Evolutionary conservation across 371 early-diverging fungal genomes (phyloP), one percentile per base, ranked within the genome.

Genomic region (Rhizopus arrhizus): DNA sequence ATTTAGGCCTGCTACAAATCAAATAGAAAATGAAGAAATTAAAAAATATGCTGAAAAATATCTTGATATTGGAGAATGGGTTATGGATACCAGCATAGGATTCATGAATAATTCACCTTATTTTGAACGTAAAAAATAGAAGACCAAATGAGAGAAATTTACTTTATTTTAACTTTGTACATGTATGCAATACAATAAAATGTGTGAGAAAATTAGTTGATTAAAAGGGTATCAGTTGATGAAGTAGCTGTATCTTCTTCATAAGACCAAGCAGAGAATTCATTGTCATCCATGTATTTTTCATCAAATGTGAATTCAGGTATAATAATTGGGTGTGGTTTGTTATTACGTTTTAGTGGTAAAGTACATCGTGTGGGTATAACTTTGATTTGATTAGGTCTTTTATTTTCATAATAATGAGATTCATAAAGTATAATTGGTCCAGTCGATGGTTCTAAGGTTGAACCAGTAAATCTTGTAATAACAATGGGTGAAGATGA

Each of bases 61-160:
- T 69, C 73, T 91, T 32, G 63, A 77, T n/a, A 66, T 88, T 33
- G 90, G 90, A 45, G 90, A 90, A 70, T 83, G 81, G 75, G 78
- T 82, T 10, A 59, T 90, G 16, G 90, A 89, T 64, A 74, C 80
- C 28, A 80, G 75, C 36, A 71, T 80, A 49, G 73, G 78, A 5
- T 75, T 75, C 53, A 79, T 90, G 84, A 78, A 73, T 31, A 70
- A 65, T 33, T 86, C 87, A 5, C 36, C 67, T 40, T 86, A 82
- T 71, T 89, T 90, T 74, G 85, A 84, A 74, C 83, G 86, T 76
- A 69, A 73, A 43, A 43, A 43, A 15, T 43, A 45, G 46, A 22
- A n/a, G 7, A 45, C 7, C n/a, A 45, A 7, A 45, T 45, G 46
- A 45, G n/a, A 16, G 46, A 45, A 7, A 40, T 1, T 40, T 7